These are phyloP conservation scores for Fistulifera solaris DNA, from an alignment of 108 stramenopile genomes.

Conservation along the genomic window DNA sequence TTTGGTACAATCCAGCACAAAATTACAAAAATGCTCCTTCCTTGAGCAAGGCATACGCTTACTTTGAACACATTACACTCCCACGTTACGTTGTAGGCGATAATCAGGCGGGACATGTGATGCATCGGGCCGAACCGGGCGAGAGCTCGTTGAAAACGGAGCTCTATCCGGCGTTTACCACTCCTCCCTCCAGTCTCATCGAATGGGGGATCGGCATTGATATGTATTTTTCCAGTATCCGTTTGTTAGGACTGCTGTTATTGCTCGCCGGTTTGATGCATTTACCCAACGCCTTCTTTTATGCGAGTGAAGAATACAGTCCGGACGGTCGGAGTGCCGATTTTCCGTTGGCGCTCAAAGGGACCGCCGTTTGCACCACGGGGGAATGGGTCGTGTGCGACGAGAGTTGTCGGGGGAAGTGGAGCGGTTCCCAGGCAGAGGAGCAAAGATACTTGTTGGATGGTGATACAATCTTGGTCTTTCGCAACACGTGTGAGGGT, in stretches of 20 bases:
- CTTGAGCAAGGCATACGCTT: no score
- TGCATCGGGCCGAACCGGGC: slow-evolving; percentile 50
- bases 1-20: no score
- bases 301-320: slow-evolving; percentile 39
- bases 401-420: slow-evolving; percentile 5
- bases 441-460: background rate
- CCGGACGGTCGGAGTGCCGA: background rate
- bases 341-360: slow-evolving; percentile 3
- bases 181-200: slow-evolving; percentile 29
- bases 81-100: slow-evolving; percentile 38
- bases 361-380: slow-evolving; percentile 36
- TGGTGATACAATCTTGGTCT: slow-evolving; percentile 19
- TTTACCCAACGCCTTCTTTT: slow-evolving; percentile 56
- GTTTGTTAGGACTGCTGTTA: slow-evolving; percentile 44
- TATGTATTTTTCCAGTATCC: slow-evolving; percentile 39
- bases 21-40: no score
- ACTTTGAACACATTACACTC: slow-evolving; percentile 63
- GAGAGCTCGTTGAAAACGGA: slow-evolving; percentile 33
- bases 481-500: slow-evolving; percentile 56
- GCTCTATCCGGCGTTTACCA: slow-evolving; percentile 33
- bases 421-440: background rate
- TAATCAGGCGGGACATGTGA: slow-evolving; percentile 12
- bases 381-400: slow-evolving; percentile 60
- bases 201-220: slow-evolving; percentile 30
- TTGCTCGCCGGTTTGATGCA: slow-evolving; percentile 62